These are phyloP conservation scores for Noccaea bulbosa DNA, from an alignment of 345 rosid species.

Conservation along the genomic window DNA sequence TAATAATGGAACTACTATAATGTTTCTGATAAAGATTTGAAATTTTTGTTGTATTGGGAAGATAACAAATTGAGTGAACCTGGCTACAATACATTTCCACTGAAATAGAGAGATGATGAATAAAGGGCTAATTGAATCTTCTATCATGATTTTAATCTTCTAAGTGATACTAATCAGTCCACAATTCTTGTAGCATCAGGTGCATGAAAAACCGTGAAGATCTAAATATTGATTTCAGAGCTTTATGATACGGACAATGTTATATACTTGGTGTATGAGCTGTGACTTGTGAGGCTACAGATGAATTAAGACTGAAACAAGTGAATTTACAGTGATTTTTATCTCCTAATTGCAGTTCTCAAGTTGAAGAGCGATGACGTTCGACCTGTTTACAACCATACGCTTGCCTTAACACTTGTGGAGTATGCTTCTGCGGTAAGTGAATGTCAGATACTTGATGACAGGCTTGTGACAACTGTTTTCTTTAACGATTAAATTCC, in stretches of 20 bases:
- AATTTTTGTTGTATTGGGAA: background rate
- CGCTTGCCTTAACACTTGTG: constrained; percentile 76
- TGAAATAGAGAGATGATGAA: constrained; percentile 1
- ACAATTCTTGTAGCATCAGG: background rate
- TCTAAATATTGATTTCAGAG: background rate
- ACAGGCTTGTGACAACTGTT: background rate
- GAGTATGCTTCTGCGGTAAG: constrained; percentile 97
- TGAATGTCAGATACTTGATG: constrained; percentile 5
- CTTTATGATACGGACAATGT: constrained; percentile 1
- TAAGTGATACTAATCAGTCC: background rate
- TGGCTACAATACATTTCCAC: background rate
- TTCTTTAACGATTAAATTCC: background rate
- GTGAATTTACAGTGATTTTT: constrained; percentile 3
- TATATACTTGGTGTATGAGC: background rate
- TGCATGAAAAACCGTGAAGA: constrained; percentile 18
- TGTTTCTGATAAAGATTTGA: background rate
- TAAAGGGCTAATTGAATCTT: constrained; percentile 12
- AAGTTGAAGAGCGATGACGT: constrained; percentile 47
- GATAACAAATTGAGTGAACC: background rate
- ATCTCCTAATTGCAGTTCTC: constrained; percentile 51
- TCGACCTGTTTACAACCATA: constrained; percentile 68
- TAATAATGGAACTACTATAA: constrained; percentile 25
- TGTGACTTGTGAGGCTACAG: constrained; percentile 14
- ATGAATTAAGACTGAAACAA: background rate
- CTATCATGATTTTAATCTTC: background rate